phyloP scores from a whole-genome alignment of 306 rosid species.

The Vachellia pachyceras region DNA sequence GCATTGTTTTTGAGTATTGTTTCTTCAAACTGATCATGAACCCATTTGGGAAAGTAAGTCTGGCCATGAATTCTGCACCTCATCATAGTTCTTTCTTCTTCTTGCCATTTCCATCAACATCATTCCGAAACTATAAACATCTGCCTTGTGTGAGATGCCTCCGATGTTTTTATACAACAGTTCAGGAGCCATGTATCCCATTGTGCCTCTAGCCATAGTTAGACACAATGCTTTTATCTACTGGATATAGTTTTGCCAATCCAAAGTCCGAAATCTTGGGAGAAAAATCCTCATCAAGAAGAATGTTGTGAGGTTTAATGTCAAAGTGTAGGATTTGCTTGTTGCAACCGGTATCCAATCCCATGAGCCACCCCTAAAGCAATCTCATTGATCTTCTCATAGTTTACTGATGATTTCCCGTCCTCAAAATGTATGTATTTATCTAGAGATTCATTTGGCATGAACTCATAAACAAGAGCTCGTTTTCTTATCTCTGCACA shows the following conservation, averaged over 20 bases:
- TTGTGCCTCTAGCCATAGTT: neutral
- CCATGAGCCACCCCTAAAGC: neutral
- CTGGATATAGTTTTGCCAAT: neutral
- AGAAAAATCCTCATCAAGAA: neutral
- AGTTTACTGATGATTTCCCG: neutral
- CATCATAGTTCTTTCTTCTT: neutral
- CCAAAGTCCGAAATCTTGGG: neutral
- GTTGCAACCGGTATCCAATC: constrained; percentile 5
- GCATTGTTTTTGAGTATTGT: constrained; percentile 6
- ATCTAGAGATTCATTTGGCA: neutral
- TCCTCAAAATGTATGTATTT: neutral
- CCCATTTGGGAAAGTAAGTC: neutral
- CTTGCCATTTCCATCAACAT: neutral
- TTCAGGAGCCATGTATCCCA: neutral
- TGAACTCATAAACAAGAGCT: neutral
- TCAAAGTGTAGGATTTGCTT: constrained; percentile 25
- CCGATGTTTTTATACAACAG: neutral
- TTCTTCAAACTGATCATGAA: constrained; percentile 1
- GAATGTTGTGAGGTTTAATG: neutral
- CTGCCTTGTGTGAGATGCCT: neutral
- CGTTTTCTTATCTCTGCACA: neutral
- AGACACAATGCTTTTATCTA: neutral
- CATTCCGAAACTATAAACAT: neutral
- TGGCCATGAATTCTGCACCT: neutral
- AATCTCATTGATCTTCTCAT: constrained; percentile 6